These are phyloP conservation scores for Leishmania martiniquensis DNA, from an alignment of 208 protist genomes.

Conservation along the genomic window DNA sequence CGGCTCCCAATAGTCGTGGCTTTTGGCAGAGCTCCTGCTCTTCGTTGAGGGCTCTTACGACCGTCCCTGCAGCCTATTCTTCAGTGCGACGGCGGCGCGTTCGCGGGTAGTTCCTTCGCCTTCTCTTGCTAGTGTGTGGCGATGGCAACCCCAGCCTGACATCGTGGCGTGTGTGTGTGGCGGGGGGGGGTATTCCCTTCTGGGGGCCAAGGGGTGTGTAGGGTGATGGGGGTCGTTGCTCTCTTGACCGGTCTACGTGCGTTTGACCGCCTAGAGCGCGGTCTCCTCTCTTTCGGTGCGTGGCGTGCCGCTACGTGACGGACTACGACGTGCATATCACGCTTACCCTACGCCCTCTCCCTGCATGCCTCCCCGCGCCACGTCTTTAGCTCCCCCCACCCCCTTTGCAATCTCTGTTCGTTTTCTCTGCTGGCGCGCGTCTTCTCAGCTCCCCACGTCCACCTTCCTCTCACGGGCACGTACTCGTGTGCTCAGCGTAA, in stretches of 20 bases:
- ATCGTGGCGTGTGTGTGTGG: background rate
- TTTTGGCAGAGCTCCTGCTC: background rate
- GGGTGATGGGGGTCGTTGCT: background rate
- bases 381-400: too few relatives aligned
- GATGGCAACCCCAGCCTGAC: background rate
- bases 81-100: background rate
- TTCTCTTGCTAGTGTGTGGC: background rate
- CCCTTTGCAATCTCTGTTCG: too few relatives aligned
- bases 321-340: background rate
- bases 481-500: too few relatives aligned
- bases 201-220: background rate
- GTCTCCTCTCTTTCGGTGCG: background rate
- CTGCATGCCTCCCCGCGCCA: background rate
- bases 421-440: constrained; percentile 29
- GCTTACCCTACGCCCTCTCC: background rate
- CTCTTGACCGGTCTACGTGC: background rate
- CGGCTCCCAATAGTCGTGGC: background rate
- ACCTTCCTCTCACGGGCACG: too few relatives aligned
- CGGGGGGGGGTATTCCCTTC: background rate
- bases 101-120: too few relatives aligned
- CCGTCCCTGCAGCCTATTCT: background rate
- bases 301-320: background rate
- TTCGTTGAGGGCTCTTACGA: background rate
- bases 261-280: background rate
- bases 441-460: too few relatives aligned